phyloP scores from a whole-genome alignment of 257 asterid species.

The Penstemon newberryi region DNA sequence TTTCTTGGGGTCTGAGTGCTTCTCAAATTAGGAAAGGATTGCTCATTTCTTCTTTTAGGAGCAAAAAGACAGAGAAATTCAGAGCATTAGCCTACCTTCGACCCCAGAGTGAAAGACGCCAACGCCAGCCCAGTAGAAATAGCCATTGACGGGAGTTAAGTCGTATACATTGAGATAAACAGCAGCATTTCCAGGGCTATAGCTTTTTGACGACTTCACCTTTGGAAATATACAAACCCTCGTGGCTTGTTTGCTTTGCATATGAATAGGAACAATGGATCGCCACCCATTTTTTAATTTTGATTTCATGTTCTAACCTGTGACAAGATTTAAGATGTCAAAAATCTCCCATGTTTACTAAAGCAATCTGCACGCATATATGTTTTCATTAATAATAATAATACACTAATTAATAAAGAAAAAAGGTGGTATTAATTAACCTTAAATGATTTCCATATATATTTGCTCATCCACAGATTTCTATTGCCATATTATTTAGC shows the following conservation, averaged over 20 bases:
- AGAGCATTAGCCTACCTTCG: conserved; percentile 55
- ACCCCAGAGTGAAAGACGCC: conserved; percentile 92
- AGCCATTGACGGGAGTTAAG: conserved; percentile 69
- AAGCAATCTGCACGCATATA: conserved; percentile 1
- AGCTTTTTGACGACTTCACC: conserved; percentile 48
- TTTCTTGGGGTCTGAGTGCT: background rate
- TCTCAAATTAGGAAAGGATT: background rate
- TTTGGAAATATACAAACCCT: conserved; percentile 58
- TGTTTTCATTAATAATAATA: background rate
- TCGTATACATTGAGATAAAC: conserved; percentile 87
- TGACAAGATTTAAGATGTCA: conserved; percentile 23
- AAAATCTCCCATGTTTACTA: background rate
- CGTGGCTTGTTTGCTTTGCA: conserved; percentile 44
- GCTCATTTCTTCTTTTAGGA: background rate
- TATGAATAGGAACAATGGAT: conserved; percentile 54
- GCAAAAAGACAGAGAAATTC: background rate
- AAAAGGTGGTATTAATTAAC: background rate
- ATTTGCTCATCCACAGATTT: background rate
- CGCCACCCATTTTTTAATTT: conserved; percentile 47
- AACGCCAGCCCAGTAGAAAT: conserved; percentile 84
- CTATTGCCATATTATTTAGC: background rate
- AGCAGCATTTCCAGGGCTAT: conserved; percentile 47
- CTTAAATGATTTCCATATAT: background rate
- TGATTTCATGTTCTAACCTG: conserved; percentile 60
- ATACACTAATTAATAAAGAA: conserved; percentile 5